Conservation (phyloP, 306 rosid species). For the Sindora glabra region DNA sequence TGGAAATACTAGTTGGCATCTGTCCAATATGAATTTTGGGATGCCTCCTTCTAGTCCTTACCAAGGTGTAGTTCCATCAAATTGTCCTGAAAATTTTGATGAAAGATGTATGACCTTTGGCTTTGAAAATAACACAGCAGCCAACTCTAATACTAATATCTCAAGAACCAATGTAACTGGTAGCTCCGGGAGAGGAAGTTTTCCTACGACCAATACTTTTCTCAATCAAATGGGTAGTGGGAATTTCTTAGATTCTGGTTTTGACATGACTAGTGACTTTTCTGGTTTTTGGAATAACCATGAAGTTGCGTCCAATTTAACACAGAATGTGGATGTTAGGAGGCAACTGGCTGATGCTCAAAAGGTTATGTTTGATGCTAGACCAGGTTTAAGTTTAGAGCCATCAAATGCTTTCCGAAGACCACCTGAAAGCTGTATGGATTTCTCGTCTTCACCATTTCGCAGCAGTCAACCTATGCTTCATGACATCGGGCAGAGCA, state of each 20-base stretch:
- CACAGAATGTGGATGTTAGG: background rate
- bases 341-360: background rate
- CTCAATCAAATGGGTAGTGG: background rate
- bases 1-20: constrained; percentile 11
- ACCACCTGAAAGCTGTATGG: constrained; percentile 2
- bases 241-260: constrained; percentile 4
- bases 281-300: constrained; percentile 19
- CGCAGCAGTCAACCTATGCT: constrained; percentile 2
- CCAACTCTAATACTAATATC: background rate
- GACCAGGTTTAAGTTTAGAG: constrained; percentile 4
- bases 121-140: constrained; percentile 8
- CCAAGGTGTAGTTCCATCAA: constrained; percentile 17
- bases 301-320: background rate
- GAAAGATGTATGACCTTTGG: constrained; percentile 17
- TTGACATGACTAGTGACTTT: background rate
- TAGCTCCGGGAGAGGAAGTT: background rate
- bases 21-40: constrained; percentile 13
- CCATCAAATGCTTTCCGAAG: constrained; percentile 13
- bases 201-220: constrained; percentile 13
- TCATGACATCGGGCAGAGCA: background rate
- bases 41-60: background rate
- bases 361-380: background rate
- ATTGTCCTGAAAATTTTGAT: constrained; percentile 14
- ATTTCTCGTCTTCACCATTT: constrained; percentile 10
- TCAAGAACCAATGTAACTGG: constrained; percentile 9